Percentiles rank a stretch among this genome's conserved stretches.
Conservation (phyloP, 2,329 filamentous ascomycete genomes). For the Fusarium sp. region DNA sequence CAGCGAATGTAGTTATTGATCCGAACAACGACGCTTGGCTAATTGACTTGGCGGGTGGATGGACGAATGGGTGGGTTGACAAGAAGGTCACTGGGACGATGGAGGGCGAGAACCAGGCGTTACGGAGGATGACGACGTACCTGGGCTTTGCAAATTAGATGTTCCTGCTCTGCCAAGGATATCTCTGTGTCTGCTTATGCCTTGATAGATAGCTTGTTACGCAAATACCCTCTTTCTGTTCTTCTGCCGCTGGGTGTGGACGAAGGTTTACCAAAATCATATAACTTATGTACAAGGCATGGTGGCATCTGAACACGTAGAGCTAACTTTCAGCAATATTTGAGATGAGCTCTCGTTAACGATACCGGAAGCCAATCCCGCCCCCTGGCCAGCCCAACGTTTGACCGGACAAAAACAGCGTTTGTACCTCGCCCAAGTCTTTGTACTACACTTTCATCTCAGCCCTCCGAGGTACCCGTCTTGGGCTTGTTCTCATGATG, state of each 20-base stretch:
- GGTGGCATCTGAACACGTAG: not conserved
- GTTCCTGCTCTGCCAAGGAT: too few relatives aligned
- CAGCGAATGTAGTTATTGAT: not conserved
- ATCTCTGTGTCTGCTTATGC: not conserved
- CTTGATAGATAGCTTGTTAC: not conserved
- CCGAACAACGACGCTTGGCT: not conserved
- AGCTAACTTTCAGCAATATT: not conserved
- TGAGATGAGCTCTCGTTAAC: not conserved
- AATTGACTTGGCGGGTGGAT: not conserved
- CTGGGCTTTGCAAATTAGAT: not conserved
- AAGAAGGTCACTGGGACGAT: not conserved
- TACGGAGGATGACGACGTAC: not conserved
- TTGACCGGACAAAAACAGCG: not conserved
- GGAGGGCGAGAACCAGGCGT: not conserved
- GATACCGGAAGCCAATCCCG: not conserved
- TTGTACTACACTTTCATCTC: not conserved
- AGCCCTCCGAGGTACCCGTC: not conserved
- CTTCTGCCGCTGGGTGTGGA: rapidly evolving
- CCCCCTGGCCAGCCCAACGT: not conserved
- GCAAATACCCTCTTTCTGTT: not conserved
- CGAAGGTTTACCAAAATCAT: too few relatives aligned
- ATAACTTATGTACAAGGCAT: not conserved
- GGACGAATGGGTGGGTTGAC: not conserved
- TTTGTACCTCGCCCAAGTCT: not conserved
- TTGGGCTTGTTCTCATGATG: not conserved